Conservation (phyloP, 805 yeast genomes). For the Brettanomyces custersianus region DNA sequence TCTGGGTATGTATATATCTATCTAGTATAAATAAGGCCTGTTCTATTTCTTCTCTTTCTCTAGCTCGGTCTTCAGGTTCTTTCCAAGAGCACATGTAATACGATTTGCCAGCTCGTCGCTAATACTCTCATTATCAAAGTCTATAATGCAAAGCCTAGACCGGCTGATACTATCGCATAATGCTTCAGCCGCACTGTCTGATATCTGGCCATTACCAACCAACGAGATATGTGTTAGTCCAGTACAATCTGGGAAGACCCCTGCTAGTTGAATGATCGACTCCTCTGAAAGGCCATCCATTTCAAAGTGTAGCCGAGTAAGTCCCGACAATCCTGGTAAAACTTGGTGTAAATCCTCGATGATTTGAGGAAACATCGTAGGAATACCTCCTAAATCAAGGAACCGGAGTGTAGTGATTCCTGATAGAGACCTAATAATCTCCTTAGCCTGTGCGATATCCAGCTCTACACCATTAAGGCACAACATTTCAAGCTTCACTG, state of each 20-base stretch:
- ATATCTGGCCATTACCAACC: slow-evolving; percentile 40
- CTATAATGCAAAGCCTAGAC: slow-evolving; percentile 42
- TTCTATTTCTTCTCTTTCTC: too few species aligned
- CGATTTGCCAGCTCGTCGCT: slow-evolving; percentile 41
- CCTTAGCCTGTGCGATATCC: slow-evolving; percentile 28
- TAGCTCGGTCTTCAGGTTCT: too few species aligned
- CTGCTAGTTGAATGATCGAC: slow-evolving; percentile 39
- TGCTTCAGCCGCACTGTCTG: slow-evolving; percentile 35
- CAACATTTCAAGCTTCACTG: slow-evolving; percentile 35
- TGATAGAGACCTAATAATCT: slow-evolving; percentile 30
- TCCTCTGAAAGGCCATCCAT: slow-evolving; percentile 39
- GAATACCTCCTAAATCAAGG: slow-evolving; percentile 44
- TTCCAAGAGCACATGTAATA: too few species aligned
- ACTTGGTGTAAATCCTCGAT: slow-evolving; percentile 34
- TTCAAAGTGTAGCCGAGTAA: slow-evolving; percentile 47
- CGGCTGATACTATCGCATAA: slow-evolving; percentile 41
- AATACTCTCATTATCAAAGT: slow-evolving; percentile 40
- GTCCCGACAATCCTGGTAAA: slow-evolving; percentile 35
- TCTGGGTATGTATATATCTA: too few species aligned
- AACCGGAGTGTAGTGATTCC: slow-evolving; percentile 34
- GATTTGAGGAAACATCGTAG: slow-evolving; percentile 42
- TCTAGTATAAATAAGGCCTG: too few species aligned
- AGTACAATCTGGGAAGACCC: slow-evolving; percentile 38
- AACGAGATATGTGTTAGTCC: slow-evolving; percentile 44
- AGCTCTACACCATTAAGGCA: slow-evolving; percentile 44